A percentile compares a stretch with the other conserved stretches of the same genome.
Conservation (phyloP, 768 basidiomycete species). For the Mycena pura region DNA sequence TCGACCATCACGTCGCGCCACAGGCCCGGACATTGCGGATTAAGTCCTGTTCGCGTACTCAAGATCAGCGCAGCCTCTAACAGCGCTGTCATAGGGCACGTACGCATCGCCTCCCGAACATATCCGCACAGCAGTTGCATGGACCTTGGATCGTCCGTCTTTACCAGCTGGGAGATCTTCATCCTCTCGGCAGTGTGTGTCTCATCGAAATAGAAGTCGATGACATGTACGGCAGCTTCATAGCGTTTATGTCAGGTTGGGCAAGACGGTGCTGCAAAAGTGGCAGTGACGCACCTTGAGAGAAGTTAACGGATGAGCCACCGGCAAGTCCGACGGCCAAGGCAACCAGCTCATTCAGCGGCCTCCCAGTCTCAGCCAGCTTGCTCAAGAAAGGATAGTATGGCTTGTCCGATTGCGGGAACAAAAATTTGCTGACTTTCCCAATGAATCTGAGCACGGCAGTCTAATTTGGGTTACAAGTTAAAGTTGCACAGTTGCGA, state of each 20-base stretch:
- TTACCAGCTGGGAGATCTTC: slow-evolving; percentile 44
- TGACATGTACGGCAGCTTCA: slow-evolving; percentile 50
- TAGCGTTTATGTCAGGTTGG: no score
- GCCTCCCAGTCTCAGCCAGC: slow-evolving; percentile 43
- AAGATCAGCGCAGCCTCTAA: no score
- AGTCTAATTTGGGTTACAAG: no score
- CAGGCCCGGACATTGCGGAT: slow-evolving; percentile 48
- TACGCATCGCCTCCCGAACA: slow-evolving; percentile 59
- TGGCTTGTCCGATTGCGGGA: slow-evolving; percentile 37
- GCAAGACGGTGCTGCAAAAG: no score
- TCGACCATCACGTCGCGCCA: slow-evolving; percentile 37
- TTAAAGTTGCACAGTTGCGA: no score
- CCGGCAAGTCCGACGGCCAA: slow-evolving; percentile 54
- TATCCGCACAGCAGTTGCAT: slow-evolving; percentile 51
- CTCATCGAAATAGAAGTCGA: slow-evolving; percentile 61
- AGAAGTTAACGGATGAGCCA: slow-evolving; percentile 49
- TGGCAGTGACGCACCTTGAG: slow-evolving; percentile 41
- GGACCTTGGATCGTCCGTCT: slow-evolving; percentile 37
- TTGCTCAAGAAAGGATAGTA: slow-evolving; percentile 46
- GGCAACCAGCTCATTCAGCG: slow-evolving; percentile 49
- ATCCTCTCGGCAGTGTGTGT: slow-evolving; percentile 43
- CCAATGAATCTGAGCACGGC: no score
- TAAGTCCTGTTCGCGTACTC: slow-evolving; percentile 44
- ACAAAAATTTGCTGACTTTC: slow-evolving; percentile 32
- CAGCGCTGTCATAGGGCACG: no score